phyloP scores from a whole-genome alignment of 2,329 filamentous ascomycete species.

The Fusarium sp. region DNA sequence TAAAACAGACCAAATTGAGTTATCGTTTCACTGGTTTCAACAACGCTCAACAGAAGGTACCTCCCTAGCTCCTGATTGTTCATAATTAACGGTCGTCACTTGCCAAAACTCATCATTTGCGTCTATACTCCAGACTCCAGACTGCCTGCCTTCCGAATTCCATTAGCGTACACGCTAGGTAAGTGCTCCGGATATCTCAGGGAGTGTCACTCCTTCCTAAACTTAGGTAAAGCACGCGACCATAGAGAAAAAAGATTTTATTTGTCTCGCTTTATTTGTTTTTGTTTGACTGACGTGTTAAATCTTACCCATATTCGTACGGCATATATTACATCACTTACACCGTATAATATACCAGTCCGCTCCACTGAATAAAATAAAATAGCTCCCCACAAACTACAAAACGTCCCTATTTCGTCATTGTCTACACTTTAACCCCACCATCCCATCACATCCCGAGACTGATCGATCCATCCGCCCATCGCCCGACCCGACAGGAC shows the following conservation, averaged over 20 bases:
- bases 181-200: conserved; percentile 27
- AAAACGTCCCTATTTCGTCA: conserved; percentile 39
- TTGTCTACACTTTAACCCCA: conserved; percentile 32
- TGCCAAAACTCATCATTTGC: background rate
- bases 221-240: conserved; percentile 37
- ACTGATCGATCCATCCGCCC: conserved; percentile 37
- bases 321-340: background rate
- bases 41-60: background rate
- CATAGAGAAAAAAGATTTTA: conserved; percentile 8
- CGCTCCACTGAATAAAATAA: conserved; percentile 4
- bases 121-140: background rate
- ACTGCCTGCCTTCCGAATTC: background rate
- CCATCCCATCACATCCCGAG: conserved; percentile 36
- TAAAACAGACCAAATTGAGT: conserved; percentile 1
- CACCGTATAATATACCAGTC: background rate
- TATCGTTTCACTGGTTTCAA: conserved; percentile 7
- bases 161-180: conserved; percentile 20
- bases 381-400: conserved; percentile 10
- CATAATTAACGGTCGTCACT: conserved; percentile 1
- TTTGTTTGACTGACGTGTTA: background rate
- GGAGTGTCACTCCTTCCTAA: conserved; percentile 16
- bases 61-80: background rate
- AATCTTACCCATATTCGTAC: background rate
- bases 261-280: background rate
- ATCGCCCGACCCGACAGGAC: conserved; percentile 34